Evolutionary conservation across 2,329 filamentous ascomycete genomes (phyloP), one percentile per base, ranked within the genome.

Genomic region (Chalaropsis ovoidea): DNA sequence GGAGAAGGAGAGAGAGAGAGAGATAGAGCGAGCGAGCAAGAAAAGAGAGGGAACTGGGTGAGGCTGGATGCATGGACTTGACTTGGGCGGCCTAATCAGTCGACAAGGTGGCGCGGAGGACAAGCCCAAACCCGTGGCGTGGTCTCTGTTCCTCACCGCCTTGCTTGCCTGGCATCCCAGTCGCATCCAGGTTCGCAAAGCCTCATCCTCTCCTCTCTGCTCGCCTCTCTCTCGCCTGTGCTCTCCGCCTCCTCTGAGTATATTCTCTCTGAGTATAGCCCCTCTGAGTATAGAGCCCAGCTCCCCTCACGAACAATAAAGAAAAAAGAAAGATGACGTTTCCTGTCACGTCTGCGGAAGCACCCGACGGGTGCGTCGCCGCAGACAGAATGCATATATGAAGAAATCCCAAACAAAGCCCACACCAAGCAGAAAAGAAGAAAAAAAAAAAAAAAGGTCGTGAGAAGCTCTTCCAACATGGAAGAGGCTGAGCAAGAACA

Each of bases 331-430:
- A 56, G 10, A 56, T 56, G 17, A 35, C 22, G 27, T 35, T 56
- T 56, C 52, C 27, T 13, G 24, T 31, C 13, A 17, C 35, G 52
- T 56, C 52, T 56, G 27, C 27, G 52, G 6, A 35, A 24, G 24
- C 52, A 39, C 35, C 35, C 35, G 35, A 10, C 35, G 8, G 35
- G 10, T 31, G 27, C 17, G 52, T 8, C 35, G 24, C 27, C 24
- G 15, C 27, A 27, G 52, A 35, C 52, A 35, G 10, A 31, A 56
- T 56, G 52, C 52, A 31, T 56, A 35, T 31, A 52, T 19, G 5
- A 49, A 35, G 17, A 63, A 52, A 54, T n/a, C 43, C 5, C 31
- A 47, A 19, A 62, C 49, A 63, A 61, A 43, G 22, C 19, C 24
- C 54, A 27, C 17, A 63, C 27, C 17, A 39, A 56, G 3, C n/a